phyloP scores from a whole-genome alignment of 2,329 filamentous ascomycete species.

The Penicillium sp. region DNA sequence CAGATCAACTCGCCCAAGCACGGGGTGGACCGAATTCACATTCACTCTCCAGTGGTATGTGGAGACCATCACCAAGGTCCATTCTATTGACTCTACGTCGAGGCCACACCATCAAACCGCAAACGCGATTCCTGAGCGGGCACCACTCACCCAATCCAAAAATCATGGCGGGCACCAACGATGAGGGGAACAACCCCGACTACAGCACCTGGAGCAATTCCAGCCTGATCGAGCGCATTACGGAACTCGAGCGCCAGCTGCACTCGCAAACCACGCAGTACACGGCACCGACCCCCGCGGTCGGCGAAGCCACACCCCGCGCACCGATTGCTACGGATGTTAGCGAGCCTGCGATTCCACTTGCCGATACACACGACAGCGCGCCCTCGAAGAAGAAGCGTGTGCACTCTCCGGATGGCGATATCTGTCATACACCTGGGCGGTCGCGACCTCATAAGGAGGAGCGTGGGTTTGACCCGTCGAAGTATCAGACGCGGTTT shows the following conservation, averaged over 20 bases:
- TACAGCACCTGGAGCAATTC: constrained; percentile 73
- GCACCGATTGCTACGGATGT: constrained; percentile 27
- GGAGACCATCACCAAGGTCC: constrained; percentile 33
- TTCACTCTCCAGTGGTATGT: constrained; percentile 38
- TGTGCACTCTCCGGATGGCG: constrained; percentile 27
- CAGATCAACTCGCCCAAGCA: constrained; percentile 11
- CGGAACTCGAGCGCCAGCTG: constrained; percentile 70
- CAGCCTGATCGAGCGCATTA: constrained; percentile 71
- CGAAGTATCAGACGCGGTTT: constrained; percentile 79
- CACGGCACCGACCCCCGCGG: constrained; percentile 19
- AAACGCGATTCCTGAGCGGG: constrained; percentile 23
- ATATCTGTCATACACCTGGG: constrained; percentile 34
- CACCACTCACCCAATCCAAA: constrained; percentile 23
- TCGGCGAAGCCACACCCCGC: constrained; percentile 10
- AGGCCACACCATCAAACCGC: constrained; percentile 16
- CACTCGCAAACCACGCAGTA: constrained; percentile 55
- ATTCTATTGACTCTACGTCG: constrained; percentile 23
- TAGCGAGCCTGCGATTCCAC: constrained; percentile 31
- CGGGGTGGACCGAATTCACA: constrained; percentile 8
- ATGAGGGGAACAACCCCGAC: constrained; percentile 38
- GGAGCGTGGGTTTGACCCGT: constrained; percentile 71
- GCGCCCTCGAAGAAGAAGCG: constrained; percentile 25
- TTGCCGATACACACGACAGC: constrained; percentile 14
- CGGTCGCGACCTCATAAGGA: constrained; percentile 48
- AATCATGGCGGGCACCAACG: constrained; percentile 33